Evolutionary conservation across 169 alveolate species (phyloP), one percentile per base, ranked within the genome.

Genomic region (Eimeria praecox): DNA sequence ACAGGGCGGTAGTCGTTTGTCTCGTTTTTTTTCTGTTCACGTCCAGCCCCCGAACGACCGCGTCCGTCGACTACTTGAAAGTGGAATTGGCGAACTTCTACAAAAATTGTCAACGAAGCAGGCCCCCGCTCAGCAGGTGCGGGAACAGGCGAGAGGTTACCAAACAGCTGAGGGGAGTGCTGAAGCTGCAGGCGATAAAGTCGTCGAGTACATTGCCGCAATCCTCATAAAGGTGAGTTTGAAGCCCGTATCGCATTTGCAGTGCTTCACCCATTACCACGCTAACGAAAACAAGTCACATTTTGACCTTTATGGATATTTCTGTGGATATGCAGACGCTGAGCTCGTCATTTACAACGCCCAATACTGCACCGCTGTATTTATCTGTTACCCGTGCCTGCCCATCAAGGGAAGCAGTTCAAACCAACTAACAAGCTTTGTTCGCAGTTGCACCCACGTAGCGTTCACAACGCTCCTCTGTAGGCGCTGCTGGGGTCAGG

Each of bases 1-100:
- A 5, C 30, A 52, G 24, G 78, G 78, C 54, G 16, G 44, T 2
- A 85, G 52, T 20, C 78, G 75, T 30, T 27, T 85, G 24, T 85
- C 92, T 14, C 78, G 78, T 27, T 85, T 56, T 59, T 85, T 85
- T 38, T 85, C 92, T 0, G 92, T 85, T 10, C 75, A 85, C n/a
- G 54, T 85, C 35, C 78, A 52, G 92, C 92, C 92, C 24, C 92
- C 92, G 5, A 85, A 85, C 78, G 56, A 33, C 56, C 75, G 92
- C 38, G 92, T 56, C 40, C 78, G 80, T 33, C 44, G 46, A 59
- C 92, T 85, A 6, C 92, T 85, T 27, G 78, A 85, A 40, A 56
- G 56, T 10, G 92, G 80, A 24, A 85, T 85, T 0, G 62, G 80
- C 75, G 92, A 85, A 9, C 78, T 85, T 42, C 59, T 85, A 24